phyloP scores from a whole-genome alignment of 1,139 yeast species.

The Sugiyamaella castrensis region DNA sequence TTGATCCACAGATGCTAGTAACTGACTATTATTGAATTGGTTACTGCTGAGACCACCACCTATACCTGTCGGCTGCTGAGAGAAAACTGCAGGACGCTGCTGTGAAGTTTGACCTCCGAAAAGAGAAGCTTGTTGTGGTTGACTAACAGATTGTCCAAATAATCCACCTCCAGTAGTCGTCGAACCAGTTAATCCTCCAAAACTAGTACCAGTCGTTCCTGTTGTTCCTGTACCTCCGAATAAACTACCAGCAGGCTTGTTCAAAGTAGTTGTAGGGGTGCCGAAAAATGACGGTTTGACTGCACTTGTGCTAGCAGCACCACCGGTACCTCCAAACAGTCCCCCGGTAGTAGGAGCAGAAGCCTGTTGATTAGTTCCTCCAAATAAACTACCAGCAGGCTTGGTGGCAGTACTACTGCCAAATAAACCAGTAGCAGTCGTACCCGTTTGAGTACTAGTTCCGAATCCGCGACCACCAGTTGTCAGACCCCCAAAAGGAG shows the following conservation, averaged over 20 bases:
- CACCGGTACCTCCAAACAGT: constrained; percentile 23
- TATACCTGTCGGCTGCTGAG: not conserved
- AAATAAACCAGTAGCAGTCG: constrained; percentile 8
- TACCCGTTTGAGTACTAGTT: not conserved
- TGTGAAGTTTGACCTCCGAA: constrained; percentile 9
- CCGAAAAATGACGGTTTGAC: constrained; percentile 18
- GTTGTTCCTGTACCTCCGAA: constrained; percentile 32
- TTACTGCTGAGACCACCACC: not conserved
- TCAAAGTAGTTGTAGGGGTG: constrained; percentile 18
- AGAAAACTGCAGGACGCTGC: constrained; percentile 1
- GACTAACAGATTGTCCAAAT: constrained; percentile 9
- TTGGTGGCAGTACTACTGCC: constrained; percentile 24
- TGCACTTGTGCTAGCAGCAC: constrained; percentile 14
- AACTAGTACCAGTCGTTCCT: constrained; percentile 25
- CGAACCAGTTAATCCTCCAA: constrained; percentile 13
- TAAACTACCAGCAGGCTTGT: constrained; percentile 26
- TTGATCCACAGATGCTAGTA: constrained; percentile 49
- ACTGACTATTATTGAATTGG: constrained; percentile 20
- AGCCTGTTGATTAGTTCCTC: constrained; percentile 29
- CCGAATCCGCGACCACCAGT: constrained; percentile 6
- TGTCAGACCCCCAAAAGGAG: not conserved
- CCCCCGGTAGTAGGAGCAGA: constrained; percentile 32
- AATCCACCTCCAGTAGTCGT: constrained; percentile 10
- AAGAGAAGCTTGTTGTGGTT: constrained; percentile 2
- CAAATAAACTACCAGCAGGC: constrained; percentile 35